Conservation (phyloP, 495 filamentous ascomycete genomes). For the Hypoxylon subgilvum region DNA sequence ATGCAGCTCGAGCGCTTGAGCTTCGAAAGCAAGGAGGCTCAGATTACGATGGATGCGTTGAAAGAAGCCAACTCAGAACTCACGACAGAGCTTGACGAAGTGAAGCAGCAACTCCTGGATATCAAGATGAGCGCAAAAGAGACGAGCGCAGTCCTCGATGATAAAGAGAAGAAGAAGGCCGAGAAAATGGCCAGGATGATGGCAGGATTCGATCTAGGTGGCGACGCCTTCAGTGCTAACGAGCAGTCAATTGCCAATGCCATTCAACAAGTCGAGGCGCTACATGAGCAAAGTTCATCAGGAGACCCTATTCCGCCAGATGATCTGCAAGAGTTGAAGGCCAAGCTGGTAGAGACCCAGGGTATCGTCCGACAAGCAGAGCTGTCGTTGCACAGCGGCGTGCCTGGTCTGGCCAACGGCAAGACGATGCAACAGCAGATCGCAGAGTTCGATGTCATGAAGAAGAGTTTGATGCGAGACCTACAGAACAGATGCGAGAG, state of each 20-base stretch:
- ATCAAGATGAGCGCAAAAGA: constrained; percentile 95
- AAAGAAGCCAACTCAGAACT: constrained; percentile 95
- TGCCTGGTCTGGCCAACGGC: constrained; percentile 67
- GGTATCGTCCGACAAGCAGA: constrained; percentile 93
- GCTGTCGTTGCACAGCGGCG: constrained; percentile 66
- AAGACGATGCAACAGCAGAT: constrained; percentile 98
- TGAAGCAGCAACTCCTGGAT: constrained; percentile 96
- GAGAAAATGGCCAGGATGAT: constrained; percentile 99
- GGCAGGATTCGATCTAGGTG: constrained; percentile 93
- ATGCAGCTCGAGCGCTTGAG: constrained; percentile 95
- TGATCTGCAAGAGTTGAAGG: constrained; percentile 75
- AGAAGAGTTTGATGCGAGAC: constrained; percentile 98
- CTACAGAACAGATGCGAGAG: constrained; percentile 97
- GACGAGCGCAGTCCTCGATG: constrained; percentile 82
- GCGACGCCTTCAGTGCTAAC: constrained; percentile 88
- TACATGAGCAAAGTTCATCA: constrained; percentile 74
- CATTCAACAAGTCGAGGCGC: constrained; percentile 77
- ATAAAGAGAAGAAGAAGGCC: constrained; percentile 97
- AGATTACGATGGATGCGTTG: constrained; percentile 95
- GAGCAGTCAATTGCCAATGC: constrained; percentile 81
- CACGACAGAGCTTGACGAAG: constrained; percentile 86
- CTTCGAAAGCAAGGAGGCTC: constrained; percentile 94
- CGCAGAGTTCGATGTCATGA: constrained; percentile 98
- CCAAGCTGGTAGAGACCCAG: constrained; percentile 83
- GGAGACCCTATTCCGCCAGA: constrained; percentile 83